Evolutionary conservation across 2,329 filamentous ascomycete species (phyloP), one percentile per base, ranked within the genome.

Genomic region (Aspergillus amoenus): DNA sequence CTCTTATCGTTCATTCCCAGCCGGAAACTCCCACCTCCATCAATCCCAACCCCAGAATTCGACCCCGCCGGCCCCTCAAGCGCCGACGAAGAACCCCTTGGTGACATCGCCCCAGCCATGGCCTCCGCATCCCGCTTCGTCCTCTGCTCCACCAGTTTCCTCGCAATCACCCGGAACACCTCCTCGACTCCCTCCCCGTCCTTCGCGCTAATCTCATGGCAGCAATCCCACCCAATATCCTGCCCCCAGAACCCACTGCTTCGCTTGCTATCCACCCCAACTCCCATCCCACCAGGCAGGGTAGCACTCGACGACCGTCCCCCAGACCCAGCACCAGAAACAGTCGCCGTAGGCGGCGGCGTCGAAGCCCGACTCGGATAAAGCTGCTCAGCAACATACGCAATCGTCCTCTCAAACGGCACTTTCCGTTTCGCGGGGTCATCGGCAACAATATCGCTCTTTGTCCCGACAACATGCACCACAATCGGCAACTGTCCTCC

Each of bases 171-270:
- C 2, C 93, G 84, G 68, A 97, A 97, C 0, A 99, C 92, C 75
- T 97, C 94, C 66, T 97, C 94, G 17, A 99, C 93, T 17, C 93
- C 93, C 79, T 97, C 93, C 56, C 93, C 93, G 68, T 88, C 92
- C 79, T 95, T 93, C 47, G 93, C 93, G 65, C 88, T 93, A 70
- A 99, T 93, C 78, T 99, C 94, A 74, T 97, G 94, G 73, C 93
- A 97, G 61, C 92, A 95, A 69, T 97, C 93, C 93, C 93, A 97
- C 52, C 93, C 92, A 5, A 92, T 87, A 70, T 97, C 93, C 72
- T 94, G 90, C 21, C 88, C 91, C 93, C 93, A 97, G 76, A 74
- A 80, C 51, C 66, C 79, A 61, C 70, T 78, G 67, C 76, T 76
- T 59, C 75, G 77, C 58, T 79, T 79, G 64, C 74, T 79, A 61